These are phyloP conservation scores for Talaromyces sp. DNA, from an alignment of 2,329 filamentous ascomycete genomes.

Conservation along the genomic window DNA sequence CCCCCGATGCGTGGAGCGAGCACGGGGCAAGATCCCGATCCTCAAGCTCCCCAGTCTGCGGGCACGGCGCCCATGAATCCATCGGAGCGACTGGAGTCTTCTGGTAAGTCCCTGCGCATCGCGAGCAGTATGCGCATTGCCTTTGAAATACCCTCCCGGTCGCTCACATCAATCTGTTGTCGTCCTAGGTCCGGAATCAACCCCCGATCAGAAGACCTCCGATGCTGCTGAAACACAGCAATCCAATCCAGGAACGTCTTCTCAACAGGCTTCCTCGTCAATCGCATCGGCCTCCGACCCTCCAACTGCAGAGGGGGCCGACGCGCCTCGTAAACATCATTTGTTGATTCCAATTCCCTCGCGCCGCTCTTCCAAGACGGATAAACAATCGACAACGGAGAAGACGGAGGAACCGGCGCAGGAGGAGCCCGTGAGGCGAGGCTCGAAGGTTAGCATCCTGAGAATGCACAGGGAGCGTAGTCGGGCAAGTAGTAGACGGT, in stretches of 20 bases:
- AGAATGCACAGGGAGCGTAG: conserved; percentile 68
- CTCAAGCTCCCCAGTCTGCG: conserved; percentile 32
- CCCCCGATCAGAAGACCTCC: conserved; percentile 24
- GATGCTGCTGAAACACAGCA: conserved; percentile 28
- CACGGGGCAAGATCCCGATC: conserved; percentile 34
- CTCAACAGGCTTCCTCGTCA: conserved; percentile 18
- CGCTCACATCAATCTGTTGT: conserved; percentile 3
- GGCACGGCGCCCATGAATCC: conserved; percentile 40
- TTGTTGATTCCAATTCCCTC: conserved; percentile 42
- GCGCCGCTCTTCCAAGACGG: conserved; percentile 42
- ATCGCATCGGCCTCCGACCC: conserved; percentile 9
- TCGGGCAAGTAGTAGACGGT: conserved; percentile 60
- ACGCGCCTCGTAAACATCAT: conserved; percentile 41
- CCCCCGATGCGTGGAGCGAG: conserved; percentile 40
- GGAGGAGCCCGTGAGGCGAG: conserved; percentile 55
- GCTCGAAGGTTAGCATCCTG: conserved; percentile 68
- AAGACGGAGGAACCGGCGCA: conserved; percentile 35
- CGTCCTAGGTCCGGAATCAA: conserved; percentile 29
- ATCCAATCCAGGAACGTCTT: conserved; percentile 21
- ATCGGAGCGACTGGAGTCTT: conserved; percentile 28
- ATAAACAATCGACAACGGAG: conserved; percentile 38
- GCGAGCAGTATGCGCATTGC: not conserved
- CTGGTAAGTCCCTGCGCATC: conserved; percentile 28
- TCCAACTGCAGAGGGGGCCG: conserved; percentile 16
- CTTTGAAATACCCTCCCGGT: not conserved